Percentiles rank a stretch among this genome's conserved stretches.
Conservation (phyloP, 2,329 filamentous ascomycete genomes). For the Bimuria novae-zelandiae region DNA sequence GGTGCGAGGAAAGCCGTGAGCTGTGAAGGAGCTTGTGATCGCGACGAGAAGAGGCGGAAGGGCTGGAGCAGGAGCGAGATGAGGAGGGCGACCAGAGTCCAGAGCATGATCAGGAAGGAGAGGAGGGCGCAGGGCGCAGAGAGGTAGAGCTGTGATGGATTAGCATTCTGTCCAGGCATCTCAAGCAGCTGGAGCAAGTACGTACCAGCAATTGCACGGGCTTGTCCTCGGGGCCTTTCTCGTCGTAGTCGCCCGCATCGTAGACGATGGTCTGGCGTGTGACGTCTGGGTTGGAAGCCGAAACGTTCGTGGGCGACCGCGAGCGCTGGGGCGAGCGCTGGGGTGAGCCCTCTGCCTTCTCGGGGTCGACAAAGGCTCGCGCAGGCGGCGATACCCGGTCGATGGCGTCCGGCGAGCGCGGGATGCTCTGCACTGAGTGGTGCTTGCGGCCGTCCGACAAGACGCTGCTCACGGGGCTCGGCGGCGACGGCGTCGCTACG, state of each 20-base stretch:
- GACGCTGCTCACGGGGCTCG: conserved; percentile 42
- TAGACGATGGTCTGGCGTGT: conserved; percentile 28
- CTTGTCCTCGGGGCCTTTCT: conserved; percentile 49
- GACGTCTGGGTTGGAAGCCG: conserved; percentile 24
- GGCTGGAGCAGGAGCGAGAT: conserved; percentile 56
- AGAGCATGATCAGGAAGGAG: conserved; percentile 58
- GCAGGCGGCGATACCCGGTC: conserved; percentile 26
- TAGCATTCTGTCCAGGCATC: not conserved
- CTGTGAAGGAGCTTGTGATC: conserved; percentile 55
- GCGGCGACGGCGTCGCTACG: conserved; percentile 29
- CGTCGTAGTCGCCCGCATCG: conserved; percentile 45
- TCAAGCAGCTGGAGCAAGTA: not conserved
- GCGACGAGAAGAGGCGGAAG: conserved; percentile 58
- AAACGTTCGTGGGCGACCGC: conserved; percentile 25
- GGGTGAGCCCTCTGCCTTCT: conserved; percentile 35
- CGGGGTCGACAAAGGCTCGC: conserved; percentile 39
- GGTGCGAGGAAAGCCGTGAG: conserved; percentile 59
- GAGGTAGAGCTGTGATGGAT: conserved; percentile 54
- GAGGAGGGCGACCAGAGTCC: conserved; percentile 56
- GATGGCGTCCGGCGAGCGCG: conserved; percentile 14
- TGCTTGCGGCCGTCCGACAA: conserved; percentile 25
- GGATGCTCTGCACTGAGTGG: conserved; percentile 22
- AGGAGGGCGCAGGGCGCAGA: conserved; percentile 60
- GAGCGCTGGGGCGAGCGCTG: conserved; percentile 24
- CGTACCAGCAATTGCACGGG: conserved; percentile 50